Conservation (phyloP, 495 filamentous ascomycete genomes). For the Trichoderma reesei region DNA sequence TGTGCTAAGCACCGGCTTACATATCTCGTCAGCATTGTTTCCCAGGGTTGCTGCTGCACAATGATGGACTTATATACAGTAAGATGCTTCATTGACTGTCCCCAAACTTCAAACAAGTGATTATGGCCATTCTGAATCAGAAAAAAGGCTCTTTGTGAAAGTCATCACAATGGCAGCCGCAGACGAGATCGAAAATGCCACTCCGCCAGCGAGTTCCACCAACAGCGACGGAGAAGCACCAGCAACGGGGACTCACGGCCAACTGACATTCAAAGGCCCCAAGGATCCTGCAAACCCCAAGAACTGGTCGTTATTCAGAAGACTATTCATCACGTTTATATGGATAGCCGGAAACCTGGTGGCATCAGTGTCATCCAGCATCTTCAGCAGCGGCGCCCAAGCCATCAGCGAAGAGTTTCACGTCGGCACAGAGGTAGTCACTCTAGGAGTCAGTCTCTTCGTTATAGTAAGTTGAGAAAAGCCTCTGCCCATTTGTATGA, state of each 20-base stretch:
- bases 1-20: neutral
- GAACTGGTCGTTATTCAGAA: constrained; percentile 39
- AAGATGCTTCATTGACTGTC: no score
- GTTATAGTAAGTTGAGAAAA: constrained; percentile 30
- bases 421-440: constrained; percentile 38
- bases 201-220: neutral
- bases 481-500: neutral
- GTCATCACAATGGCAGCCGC: neutral
- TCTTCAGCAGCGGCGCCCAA: constrained; percentile 43
- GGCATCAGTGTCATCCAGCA: constrained; percentile 44
- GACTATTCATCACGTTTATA: constrained; percentile 51
- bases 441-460: constrained; percentile 44
- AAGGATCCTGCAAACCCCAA: constrained; percentile 48
- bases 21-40: neutral
- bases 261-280: constrained; percentile 17
- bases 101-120: neutral
- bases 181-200: neutral
- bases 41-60: neutral
- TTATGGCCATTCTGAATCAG: neutral
- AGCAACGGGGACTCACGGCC: neutral
- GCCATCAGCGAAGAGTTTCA: constrained; percentile 37
- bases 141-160: neutral
- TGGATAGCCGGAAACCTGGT: constrained; percentile 49
- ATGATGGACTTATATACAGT: no score
- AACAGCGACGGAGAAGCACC: neutral